Evolutionary conservation across 1,284 basidiomycete species (phyloP), one percentile per base, ranked within the genome.

Genomic region (Pterulicium gracile): DNA sequence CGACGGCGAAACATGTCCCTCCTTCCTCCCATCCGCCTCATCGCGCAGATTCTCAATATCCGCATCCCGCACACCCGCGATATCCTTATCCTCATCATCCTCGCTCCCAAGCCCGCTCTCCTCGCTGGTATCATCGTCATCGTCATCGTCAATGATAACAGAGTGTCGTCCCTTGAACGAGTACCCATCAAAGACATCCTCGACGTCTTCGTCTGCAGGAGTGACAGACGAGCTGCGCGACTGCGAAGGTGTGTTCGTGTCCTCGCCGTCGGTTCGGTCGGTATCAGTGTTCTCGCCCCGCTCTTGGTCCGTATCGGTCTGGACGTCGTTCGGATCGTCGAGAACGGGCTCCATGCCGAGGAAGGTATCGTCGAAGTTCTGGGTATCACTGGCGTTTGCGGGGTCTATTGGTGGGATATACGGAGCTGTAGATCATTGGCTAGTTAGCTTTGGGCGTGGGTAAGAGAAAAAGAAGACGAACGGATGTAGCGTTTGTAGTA

Each of bases 361-460:
- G 77, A 96, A 98, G 24, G 90, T 86, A 55, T 95, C 90, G 61
- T 98, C 95, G 62, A 98, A 98, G 66, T 98, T 97, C 63, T 92
- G 89, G 52, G 90, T 95, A 75, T 98, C 95, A 58, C 83, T 85
- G 54, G 93, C 92, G 62, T 96, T 90, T 42, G 79, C 78, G 4
- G 91, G 89, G 61, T 98, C 90, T 57, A 94, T 89, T 15, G 88
- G 84, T 17, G 95, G 93, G 55, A 94, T 90, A 72, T 96, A 95
- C n/a, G 95, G 95, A 57, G 95, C 92, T 88, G 52, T 12, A 45
- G 17, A 27, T 12, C 41, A 18, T 22, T 21, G 32, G 35, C 20
- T 24, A 18, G 24, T 44, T 13, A 42, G n/a, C 21, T 15, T 45
- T 45, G 35, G 50, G 15, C 51, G 19, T 41, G 24, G 23, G 3